Conservation (phyloP, 257 asterid species). For the Coffea eugenioides region DNA sequence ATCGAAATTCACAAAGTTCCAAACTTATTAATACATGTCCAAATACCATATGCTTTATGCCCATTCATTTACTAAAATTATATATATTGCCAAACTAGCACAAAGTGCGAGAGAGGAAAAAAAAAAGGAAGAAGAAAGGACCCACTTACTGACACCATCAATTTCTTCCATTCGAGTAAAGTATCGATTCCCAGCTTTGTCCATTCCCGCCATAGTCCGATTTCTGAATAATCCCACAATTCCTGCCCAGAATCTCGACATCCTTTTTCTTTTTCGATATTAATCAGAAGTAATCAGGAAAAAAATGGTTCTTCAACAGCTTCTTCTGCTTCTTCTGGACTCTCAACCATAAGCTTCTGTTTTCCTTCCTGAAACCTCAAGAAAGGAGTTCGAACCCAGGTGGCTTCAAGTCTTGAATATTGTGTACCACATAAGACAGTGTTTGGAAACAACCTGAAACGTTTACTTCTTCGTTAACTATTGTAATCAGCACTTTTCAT, state of each 20-base stretch:
- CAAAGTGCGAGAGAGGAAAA: not conserved
- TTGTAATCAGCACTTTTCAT: not conserved
- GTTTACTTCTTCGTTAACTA: not conserved
- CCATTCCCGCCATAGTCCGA: conserved; percentile 55
- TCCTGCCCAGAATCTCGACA: conserved; percentile 75
- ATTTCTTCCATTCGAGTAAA: conserved; percentile 57
- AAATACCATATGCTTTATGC: not conserved
- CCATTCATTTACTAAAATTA: not conserved
- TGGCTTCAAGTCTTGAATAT: not conserved
- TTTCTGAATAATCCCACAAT: conserved; percentile 61
- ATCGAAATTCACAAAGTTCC: not conserved
- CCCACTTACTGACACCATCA: conserved; percentile 80
- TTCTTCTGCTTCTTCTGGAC: not conserved
- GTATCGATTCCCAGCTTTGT: conserved; percentile 83
- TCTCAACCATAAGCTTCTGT: not conserved
- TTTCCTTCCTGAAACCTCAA: not conserved
- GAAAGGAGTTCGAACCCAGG: not conserved
- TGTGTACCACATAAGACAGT: not conserved
- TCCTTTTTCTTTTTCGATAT: conserved; percentile 6
- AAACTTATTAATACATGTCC: not conserved
- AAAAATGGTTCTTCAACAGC: not conserved
- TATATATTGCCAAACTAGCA: too few relatives aligned
- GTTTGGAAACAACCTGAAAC: not conserved
- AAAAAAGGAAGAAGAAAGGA: conserved; percentile 4
- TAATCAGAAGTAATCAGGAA: not conserved